phyloP scores from a whole-genome alignment of 2,329 filamentous ascomycete genomes.

The Aspergillus fijiensis region DNA sequence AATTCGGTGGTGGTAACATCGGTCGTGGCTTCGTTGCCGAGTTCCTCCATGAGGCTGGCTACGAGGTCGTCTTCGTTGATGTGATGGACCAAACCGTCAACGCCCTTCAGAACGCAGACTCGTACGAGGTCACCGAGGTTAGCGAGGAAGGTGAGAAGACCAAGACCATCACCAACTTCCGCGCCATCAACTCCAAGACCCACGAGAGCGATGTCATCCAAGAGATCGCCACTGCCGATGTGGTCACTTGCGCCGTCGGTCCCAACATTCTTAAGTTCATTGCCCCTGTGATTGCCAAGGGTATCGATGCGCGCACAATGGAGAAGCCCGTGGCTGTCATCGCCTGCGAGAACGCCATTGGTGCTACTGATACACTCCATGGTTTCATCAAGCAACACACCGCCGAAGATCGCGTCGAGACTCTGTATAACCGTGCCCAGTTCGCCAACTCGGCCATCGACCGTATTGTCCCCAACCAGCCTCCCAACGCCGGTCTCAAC shows the following conservation, averaged over 20 bases:
- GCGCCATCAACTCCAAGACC: slow-evolving; percentile 91
- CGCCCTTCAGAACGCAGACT: slow-evolving; percentile 69
- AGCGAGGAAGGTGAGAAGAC: slow-evolving; percentile 76
- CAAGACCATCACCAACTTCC: slow-evolving; percentile 90
- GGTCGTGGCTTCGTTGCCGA: slow-evolving; percentile 84
- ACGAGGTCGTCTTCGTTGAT: slow-evolving; percentile 94
- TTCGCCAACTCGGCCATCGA: slow-evolving; percentile 99
- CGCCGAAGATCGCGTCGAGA: slow-evolving; percentile 62
- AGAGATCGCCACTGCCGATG: slow-evolving; percentile 81
- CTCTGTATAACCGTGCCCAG: slow-evolving; percentile 71
- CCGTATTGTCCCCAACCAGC: slow-evolving; percentile 92
- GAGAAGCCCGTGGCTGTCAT: slow-evolving; percentile 79
- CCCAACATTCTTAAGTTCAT: slow-evolving; percentile 97
- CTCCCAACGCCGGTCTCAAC: slow-evolving; percentile 74
- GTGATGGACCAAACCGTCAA: slow-evolving; percentile 83
- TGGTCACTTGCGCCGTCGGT: slow-evolving; percentile 95
- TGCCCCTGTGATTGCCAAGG: slow-evolving; percentile 91
- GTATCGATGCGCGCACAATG: slow-evolving; percentile 71
- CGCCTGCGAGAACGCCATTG: slow-evolving; percentile 97
- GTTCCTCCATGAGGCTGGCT: slow-evolving; percentile 92
- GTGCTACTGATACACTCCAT: slow-evolving; percentile 84
- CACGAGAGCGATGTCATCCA: slow-evolving; percentile 77
- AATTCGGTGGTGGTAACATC: slow-evolving; percentile 86
- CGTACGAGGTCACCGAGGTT: slow-evolving; percentile 91
- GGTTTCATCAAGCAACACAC: slow-evolving; percentile 79